Evolutionary conservation across 2,329 filamentous ascomycete species (phyloP).

Genomic region (Hypoxylon sp.): DNA sequence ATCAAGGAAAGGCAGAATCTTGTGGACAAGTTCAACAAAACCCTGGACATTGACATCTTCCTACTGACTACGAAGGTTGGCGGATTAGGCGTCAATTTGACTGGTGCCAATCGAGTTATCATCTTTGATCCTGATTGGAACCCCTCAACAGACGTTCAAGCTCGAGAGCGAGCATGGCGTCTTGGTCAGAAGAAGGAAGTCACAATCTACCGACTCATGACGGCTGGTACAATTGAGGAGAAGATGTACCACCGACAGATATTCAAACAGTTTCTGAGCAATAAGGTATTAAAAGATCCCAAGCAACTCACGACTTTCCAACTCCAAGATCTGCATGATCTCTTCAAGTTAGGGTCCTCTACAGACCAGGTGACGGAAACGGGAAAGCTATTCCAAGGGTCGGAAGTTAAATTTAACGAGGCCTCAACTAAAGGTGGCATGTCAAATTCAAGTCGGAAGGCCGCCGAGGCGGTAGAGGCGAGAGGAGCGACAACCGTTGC

Average conservation of each 20-base stretch:
- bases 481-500: constrained; percentile 24
- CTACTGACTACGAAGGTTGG: constrained; percentile 96
- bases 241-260: constrained; percentile 99
- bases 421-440: constrained; percentile 37
- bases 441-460: neutral
- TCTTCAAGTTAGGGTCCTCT: constrained; percentile 83
- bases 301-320: constrained; percentile 94
- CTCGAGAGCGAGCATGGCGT: constrained; percentile 94
- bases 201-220: constrained; percentile 98
- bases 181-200: constrained; percentile 95
- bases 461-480: constrained; percentile 24
- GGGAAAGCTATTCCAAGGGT: constrained; percentile 87
- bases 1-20: constrained; percentile 90
- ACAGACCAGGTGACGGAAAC: constrained; percentile 82
- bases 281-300: constrained; percentile 94
- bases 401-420: constrained; percentile 76
- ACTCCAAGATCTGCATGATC: constrained; percentile 88
- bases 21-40: constrained; percentile 92
- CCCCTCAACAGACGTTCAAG: constrained; percentile 94
- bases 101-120: constrained; percentile 94
- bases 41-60: constrained; percentile 85
- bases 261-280: constrained; percentile 97
- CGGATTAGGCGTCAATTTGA: constrained; percentile 92
- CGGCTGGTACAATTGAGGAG: constrained; percentile 96
- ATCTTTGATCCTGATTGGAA: constrained; percentile 99